Evolutionary conservation across 495 filamentous ascomycete genomes (phyloP).

Genomic region (Penicillium malachiteum): DNA sequence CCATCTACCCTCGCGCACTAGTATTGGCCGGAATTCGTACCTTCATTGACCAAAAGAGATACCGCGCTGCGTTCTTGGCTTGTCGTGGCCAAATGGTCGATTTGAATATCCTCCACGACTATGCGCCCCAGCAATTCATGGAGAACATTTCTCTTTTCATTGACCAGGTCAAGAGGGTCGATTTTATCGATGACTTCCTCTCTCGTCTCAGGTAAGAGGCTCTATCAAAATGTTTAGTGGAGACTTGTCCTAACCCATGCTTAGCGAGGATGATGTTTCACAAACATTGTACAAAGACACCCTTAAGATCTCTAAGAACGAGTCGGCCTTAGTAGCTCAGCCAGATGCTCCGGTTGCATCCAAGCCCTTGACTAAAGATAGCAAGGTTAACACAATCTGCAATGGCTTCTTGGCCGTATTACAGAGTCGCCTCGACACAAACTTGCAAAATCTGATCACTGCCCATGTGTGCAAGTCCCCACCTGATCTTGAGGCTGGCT

Average conservation of each 20-base stretch:
- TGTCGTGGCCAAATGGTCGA: constrained; percentile 94
- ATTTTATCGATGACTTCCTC: constrained; percentile 88
- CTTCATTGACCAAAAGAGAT: constrained; percentile 75
- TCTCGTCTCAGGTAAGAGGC: constrained; percentile 76
- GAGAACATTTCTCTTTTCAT: constrained; percentile 72
- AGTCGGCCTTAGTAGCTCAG: constrained; percentile 29
- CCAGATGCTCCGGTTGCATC: constrained; percentile 13
- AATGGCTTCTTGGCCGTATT: constrained; percentile 76
- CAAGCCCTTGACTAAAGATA: constrained; percentile 27
- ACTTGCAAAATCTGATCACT: constrained; percentile 90
- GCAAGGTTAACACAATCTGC: constrained; percentile 85
- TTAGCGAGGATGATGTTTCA: constrained; percentile 88
- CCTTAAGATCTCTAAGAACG: constrained; percentile 36
- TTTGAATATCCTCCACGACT: constrained; percentile 97
- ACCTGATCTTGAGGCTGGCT: constrained; percentile 82
- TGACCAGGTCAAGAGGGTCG: constrained; percentile 79
- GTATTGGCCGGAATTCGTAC: constrained; percentile 84
- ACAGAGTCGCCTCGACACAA: constrained; percentile 58
- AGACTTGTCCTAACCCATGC: background rate
- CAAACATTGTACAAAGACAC: constrained; percentile 94
- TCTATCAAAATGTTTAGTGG: constrained; percentile 11
- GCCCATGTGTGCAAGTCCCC: constrained; percentile 91
- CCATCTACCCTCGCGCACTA: constrained; percentile 88
- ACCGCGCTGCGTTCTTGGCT: constrained; percentile 76
- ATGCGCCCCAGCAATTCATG: constrained; percentile 81